Conservation (phyloP, 352 stramenopile species). For the Globisporangium paroecandrum region DNA sequence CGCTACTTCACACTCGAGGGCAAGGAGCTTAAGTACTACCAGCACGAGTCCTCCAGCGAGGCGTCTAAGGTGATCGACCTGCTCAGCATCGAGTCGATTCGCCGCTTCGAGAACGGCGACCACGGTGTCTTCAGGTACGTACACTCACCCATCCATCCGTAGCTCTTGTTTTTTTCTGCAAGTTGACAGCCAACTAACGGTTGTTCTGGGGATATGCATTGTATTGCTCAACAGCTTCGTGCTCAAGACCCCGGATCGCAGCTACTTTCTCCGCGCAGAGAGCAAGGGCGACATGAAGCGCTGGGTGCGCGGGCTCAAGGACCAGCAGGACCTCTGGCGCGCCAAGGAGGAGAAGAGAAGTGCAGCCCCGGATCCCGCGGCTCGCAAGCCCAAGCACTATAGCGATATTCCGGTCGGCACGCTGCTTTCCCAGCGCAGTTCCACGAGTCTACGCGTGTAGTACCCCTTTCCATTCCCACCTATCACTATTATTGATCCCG, state of each 20-base stretch:
- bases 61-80: slow-evolving; percentile 73
- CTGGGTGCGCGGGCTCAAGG: slow-evolving; percentile 75
- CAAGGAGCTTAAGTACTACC: slow-evolving; percentile 78
- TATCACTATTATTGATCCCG: slow-evolving; percentile 1
- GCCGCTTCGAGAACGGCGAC: slow-evolving; percentile 79
- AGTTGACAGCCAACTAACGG: neutral
- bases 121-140: slow-evolving; percentile 59
- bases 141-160: neutral
- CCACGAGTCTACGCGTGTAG: slow-evolving; percentile 35
- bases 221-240: slow-evolving; percentile 47
- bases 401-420: slow-evolving; percentile 44
- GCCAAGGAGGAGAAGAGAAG: slow-evolving; percentile 38
- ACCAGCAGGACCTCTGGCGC: slow-evolving; percentile 84
- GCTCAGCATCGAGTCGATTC: slow-evolving; percentile 70
- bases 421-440: slow-evolving; percentile 38
- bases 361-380: slow-evolving; percentile 24
- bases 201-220: neutral
- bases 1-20: slow-evolving; percentile 79
- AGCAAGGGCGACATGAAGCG: slow-evolving; percentile 87
- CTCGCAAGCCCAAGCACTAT: slow-evolving; percentile 73
- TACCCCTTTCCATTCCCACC: neutral
- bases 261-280: slow-evolving; percentile 78
- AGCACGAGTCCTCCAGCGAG: slow-evolving; percentile 49
- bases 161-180: neutral
- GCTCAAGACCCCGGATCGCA: slow-evolving; percentile 68